Base-by-base conservation (phyloP, 352 stramenopile species). In the Phytophthora niederhauseri region DNA sequence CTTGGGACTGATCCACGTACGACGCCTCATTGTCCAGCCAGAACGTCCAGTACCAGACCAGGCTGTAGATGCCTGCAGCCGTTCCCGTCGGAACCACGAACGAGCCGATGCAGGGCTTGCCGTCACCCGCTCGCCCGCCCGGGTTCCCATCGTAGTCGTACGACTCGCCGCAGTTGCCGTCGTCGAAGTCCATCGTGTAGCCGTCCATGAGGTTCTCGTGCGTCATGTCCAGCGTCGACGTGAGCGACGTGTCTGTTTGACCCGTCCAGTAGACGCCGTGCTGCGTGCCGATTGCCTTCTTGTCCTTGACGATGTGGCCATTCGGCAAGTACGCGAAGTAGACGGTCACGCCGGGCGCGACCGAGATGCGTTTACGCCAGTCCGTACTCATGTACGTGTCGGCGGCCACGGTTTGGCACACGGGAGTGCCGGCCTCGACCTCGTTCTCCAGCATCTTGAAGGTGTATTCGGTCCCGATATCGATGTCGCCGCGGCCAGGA, bases 1-100 rank as follows among this genome's bases (percentile, higher is more conserved):
- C 80, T 26, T 75, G 73, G 4, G 70, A 56, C 53, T 85, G 76
- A 52, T 91, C 82, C 3, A 85, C 69, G 56, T 91, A 91, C 1
- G 61, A 63, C 24, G 14, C 38, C 45, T 75, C 68, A 46, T 89
- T 60, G 31, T 87, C 76, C 2, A 87, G 58, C 67, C 84, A 91
- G 61, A 88, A 91, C 51, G 80, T 88, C 83, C 83, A 91, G 63
- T 85, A 90, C 83, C 83, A 91, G 8, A 91, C 83, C 66, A 90
- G 81, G 31, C 83, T 83, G 69, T 89, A 91, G 41, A 84, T 73
- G 12, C 83, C 83, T 2, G 81, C 63, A 7, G 74, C 20, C 0
- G 79, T 87, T 20, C 78, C 78, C 6, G 49, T 53, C 0, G 83
- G 81, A 46, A 89, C 72, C 24, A 66, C 71, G 51, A 91, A 91